A percentile compares a stretch with the other conserved stretches of the same genome.
Conservation (phyloP, 148 eudicot genomes). For the Selenicereus undatus region DNA sequence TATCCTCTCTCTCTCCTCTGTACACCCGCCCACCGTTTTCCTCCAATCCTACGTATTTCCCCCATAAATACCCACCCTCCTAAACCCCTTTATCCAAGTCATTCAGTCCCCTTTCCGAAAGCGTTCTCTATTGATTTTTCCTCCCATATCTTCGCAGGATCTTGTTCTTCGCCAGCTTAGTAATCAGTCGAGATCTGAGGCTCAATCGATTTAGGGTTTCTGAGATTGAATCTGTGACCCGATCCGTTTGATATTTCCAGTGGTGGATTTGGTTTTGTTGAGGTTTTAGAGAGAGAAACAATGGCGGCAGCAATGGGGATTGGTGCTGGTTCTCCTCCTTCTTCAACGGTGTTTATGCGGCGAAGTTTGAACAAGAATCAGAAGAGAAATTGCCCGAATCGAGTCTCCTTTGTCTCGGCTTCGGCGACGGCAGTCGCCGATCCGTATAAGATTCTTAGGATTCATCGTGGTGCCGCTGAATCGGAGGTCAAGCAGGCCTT, state of each 20-base stretch:
- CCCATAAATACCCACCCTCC: background rate
- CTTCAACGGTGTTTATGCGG: background rate
- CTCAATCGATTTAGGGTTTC: background rate
- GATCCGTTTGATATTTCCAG: background rate
- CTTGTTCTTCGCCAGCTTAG: too few relatives aligned
- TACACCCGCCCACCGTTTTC: background rate
- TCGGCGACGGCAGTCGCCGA: constrained; percentile 36
- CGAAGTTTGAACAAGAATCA: background rate
- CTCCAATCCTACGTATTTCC: background rate
- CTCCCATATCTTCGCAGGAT: background rate
- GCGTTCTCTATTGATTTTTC: background rate
- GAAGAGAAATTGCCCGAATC: constrained; percentile 1
- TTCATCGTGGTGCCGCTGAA: constrained; percentile 66
- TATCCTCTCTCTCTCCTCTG: background rate
- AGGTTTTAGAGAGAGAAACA: background rate
- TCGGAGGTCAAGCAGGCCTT: constrained; percentile 84
- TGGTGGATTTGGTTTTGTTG: background rate
- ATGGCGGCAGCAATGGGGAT: constrained; percentile 32
- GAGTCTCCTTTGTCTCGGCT: constrained; percentile 16
- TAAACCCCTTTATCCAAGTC: background rate
- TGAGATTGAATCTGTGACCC: background rate
- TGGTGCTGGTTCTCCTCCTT: constrained; percentile 4
- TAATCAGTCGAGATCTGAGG: background rate
- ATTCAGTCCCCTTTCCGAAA: too few relatives aligned
- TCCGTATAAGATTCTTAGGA: constrained; percentile 67